Conservation (phyloP, 345 rosid genomes). For the Pseudoturritis turrita region DNA sequence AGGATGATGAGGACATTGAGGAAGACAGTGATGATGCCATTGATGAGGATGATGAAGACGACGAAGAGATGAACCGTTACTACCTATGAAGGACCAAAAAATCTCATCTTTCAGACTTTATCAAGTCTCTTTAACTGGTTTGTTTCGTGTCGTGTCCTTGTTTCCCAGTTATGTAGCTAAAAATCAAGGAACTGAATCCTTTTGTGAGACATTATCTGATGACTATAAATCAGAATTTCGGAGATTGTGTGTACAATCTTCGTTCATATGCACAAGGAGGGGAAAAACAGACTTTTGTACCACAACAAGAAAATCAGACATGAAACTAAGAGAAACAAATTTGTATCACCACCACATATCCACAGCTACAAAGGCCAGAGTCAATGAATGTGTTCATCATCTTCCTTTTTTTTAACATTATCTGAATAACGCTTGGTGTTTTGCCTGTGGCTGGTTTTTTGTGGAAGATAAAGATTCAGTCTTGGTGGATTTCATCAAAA, state of each 20-base stretch:
- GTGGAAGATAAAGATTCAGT: constrained; percentile 26
- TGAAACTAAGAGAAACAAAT: neutral
- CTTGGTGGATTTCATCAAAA: constrained; percentile 63
- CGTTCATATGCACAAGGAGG: constrained; percentile 19
- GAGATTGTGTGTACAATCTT: constrained; percentile 1
- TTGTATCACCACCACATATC: neutral
- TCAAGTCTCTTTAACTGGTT: neutral
- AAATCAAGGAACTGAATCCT: neutral
- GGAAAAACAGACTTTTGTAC: neutral
- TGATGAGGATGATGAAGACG: constrained; percentile 62
- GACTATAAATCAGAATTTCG: neutral
- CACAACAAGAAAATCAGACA: neutral
- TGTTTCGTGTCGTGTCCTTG: neutral
- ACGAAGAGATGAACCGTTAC: constrained; percentile 51
- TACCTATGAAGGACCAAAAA: constrained; percentile 15
- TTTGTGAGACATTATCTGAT: neutral
- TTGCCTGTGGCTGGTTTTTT: neutral
- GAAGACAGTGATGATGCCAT: constrained; percentile 38
- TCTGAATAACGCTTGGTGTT: neutral
- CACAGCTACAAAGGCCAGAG: constrained; percentile 3
- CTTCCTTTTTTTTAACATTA: neutral
- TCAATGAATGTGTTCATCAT: neutral
- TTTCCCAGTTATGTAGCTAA: constrained; percentile 8
- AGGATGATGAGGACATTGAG: constrained; percentile 34
- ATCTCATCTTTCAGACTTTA: neutral